Percentiles rank a stretch among this genome's conserved stretches.
These are phyloP conservation scores for Flaveria trinervia DNA, from an alignment of 129 eudicot species.

Conservation along the genomic window DNA sequence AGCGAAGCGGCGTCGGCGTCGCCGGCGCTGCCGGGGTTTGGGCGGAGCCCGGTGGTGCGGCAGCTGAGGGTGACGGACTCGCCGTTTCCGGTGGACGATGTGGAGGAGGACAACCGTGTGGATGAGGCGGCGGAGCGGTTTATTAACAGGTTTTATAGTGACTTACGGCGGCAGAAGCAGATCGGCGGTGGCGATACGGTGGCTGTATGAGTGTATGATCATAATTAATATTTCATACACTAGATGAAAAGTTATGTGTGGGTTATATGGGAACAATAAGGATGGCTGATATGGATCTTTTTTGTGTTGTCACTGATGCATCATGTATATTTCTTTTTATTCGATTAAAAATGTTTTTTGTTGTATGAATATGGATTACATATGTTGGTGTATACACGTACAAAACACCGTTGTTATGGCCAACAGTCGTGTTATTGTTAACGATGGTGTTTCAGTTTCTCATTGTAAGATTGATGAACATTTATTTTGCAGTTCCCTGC, in stretches of 20 bases:
- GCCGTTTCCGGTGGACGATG: constrained; percentile 52
- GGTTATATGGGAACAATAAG: constrained; percentile 5
- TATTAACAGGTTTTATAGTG: constrained; percentile 48
- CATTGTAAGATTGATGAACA: neutral
- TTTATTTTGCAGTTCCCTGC: too few species aligned
- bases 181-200: neutral
- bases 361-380: neutral
- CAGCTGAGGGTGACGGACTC: constrained; percentile 78
- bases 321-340: neutral
- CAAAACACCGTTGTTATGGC: neutral
- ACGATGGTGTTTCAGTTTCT: neutral
- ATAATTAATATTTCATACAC: neutral
- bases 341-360: neutral
- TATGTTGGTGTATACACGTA: neutral
- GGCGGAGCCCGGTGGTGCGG: constrained; percentile 61
- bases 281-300: neutral
- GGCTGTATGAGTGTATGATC: neutral
- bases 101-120: constrained; percentile 31
- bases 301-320: neutral
- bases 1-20: constrained; percentile 49
- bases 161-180: constrained; percentile 51
- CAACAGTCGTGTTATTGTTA: neutral
- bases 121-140: constrained; percentile 71
- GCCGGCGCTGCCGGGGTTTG: constrained; percentile 64
- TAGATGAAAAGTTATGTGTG: neutral